phyloP scores from a whole-genome alignment of 2,329 filamentous ascomycete species.

The Ilyonectria robusta region DNA sequence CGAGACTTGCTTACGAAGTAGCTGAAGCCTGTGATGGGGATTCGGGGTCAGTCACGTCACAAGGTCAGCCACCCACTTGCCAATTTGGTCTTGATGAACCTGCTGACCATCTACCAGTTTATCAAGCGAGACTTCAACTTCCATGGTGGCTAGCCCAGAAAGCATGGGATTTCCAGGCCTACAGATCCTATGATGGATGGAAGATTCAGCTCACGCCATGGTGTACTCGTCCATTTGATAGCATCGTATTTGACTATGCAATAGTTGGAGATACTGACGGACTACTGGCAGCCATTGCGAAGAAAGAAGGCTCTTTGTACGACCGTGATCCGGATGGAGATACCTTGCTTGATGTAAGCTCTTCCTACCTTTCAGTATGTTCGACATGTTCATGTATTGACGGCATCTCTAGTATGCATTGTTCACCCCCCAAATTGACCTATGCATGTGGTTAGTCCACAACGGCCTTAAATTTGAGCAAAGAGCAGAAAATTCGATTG shows the following conservation, averaged over 20 bases:
- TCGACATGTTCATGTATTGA: background rate
- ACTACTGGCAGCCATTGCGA: background rate
- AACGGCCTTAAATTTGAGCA: background rate
- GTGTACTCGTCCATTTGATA: background rate
- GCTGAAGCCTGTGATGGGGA: background rate
- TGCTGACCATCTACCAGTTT: conserved; percentile 4
- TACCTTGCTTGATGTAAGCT: conserved; percentile 7
- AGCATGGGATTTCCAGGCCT: conserved; percentile 29
- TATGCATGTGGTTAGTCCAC: background rate
- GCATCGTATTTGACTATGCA: accelerated
- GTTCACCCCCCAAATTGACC: background rate
- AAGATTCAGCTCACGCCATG: conserved; percentile 15
- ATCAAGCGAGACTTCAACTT: conserved; percentile 13
- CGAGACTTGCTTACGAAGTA: conserved; percentile 2
- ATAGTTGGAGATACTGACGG: accelerated
- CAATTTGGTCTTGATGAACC: background rate
- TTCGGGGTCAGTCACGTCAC: background rate
- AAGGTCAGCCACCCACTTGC: background rate
- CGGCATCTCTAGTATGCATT: background rate
- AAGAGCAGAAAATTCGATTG: background rate
- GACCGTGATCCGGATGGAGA: accelerated
- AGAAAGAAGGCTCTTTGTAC: conserved; percentile 21
- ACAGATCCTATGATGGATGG: conserved; percentile 26
- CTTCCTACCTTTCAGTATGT: background rate
- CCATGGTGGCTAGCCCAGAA: conserved; percentile 8